Base-by-base conservation (phyloP, 2,329 filamentous ascomycete genomes). In the Ophiostoma piceae region DNA sequence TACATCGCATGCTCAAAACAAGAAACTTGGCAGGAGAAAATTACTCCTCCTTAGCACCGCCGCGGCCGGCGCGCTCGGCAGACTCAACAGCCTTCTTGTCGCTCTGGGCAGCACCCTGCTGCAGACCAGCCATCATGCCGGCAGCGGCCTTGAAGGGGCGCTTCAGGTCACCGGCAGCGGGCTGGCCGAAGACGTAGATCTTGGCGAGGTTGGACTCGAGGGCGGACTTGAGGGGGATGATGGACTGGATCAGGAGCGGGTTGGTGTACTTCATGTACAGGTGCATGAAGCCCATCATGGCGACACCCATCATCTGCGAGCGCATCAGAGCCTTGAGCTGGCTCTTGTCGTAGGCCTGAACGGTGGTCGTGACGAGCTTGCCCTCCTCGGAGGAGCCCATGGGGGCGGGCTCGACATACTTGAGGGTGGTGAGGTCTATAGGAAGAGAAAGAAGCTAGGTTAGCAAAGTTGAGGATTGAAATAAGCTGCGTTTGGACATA, bases 181-280 rank as follows among this genome's bases (percentile, higher is more conserved):
- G 88, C 80, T 95, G 84, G 77, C 94, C 94, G 74, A 94, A 91
- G 74, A 99, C 75, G 82, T 98, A 91, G 78, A 99, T 94, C 88
- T 98, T 97, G 85, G 95, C 87, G 76, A 97, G 84, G 85, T 97
- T 98, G 83, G 90, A 87, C 85, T 99, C 95, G 81, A 99, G 87
- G 65, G 93, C 94, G 79, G 91, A 87, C 90, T 99, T 99, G 81
- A 98, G 85, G 43, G 95, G 95, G 78, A 99, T 95, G 83, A 99
- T 97, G 80, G 91, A 96, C 88, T 99, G 95, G 84, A 99, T 97
- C 77, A 97, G 85, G 68, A 99, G 91, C 60, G 95, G 95, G 88
- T 98, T 99, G 84, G 94, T 98, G 90, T 98, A 99, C 81, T 97
- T 94, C 86, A 99, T 91, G 89, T 98, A 99, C 73, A 99, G 75